phyloP scores from a whole-genome alignment of 2,329 filamentous ascomycete species.

The Xylaria sp. region DNA sequence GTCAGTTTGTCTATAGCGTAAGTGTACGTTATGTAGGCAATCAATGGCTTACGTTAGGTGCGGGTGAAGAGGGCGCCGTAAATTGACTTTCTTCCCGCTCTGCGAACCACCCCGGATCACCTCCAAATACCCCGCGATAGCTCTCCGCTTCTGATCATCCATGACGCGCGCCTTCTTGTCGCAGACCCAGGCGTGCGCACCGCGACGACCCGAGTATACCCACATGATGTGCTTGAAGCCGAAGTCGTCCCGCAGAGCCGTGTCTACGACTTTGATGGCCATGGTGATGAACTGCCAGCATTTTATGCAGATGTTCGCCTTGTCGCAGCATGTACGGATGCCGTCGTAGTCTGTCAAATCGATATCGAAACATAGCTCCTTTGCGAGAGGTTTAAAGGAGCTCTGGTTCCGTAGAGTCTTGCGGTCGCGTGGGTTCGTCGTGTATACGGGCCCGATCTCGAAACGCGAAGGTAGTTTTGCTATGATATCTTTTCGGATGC shows the following conservation, averaged over 20 bases:
- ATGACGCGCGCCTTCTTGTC: slow-evolving; percentile 86
- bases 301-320: slow-evolving; percentile 91
- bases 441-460: slow-evolving; percentile 98
- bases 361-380: slow-evolving; percentile 98
- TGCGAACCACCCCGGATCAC: slow-evolving; percentile 88
- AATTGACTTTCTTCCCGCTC: slow-evolving; percentile 86
- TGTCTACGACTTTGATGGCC: slow-evolving; percentile 93
- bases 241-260: slow-evolving; percentile 90
- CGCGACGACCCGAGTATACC: slow-evolving; percentile 97
- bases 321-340: slow-evolving; percentile 92
- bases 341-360: slow-evolving; percentile 99
- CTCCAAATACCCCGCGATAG: slow-evolving; percentile 90
- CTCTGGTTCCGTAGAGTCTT: slow-evolving; percentile 82
- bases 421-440: slow-evolving; percentile 89
- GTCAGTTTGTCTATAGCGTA: not conserved
- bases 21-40: not conserved
- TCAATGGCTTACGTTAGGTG: slow-evolving; percentile 74
- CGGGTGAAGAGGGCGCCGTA: slow-evolving; percentile 87
- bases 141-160: slow-evolving; percentile 85
- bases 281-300: slow-evolving; percentile 99
- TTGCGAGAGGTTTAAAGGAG: slow-evolving; percentile 86
- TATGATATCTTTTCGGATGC: slow-evolving; percentile 90
- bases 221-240: slow-evolving; percentile 97
- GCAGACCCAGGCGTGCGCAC: slow-evolving; percentile 98
- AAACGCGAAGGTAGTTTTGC: slow-evolving; percentile 91